These are phyloP conservation scores for Penstemon eatonii DNA, from an alignment of 257 asterid genomes.

Conservation along the genomic window DNA sequence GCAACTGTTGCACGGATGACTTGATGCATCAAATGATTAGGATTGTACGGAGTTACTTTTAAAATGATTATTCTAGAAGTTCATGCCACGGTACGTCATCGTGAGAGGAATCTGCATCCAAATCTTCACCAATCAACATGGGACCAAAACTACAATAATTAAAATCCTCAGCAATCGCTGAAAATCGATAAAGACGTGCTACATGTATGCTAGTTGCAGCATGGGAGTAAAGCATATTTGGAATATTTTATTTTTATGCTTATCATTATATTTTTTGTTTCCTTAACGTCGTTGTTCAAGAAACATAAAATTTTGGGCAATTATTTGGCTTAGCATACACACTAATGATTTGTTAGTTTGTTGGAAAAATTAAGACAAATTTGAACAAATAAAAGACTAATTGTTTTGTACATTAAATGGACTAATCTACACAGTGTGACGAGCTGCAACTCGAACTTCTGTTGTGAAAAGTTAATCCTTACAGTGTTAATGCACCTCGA, in stretches of 20 bases:
- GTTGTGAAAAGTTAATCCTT: too few species aligned
- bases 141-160: slow-evolving; percentile 21
- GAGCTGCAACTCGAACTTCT: too few species aligned
- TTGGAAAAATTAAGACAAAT: too few species aligned
- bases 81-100: background rate
- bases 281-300: background rate
- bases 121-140: background rate
- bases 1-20: too few species aligned
- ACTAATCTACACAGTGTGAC: too few species aligned
- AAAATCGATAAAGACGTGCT: background rate
- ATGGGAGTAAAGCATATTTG: background rate
- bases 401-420: too few species aligned
- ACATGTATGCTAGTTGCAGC: background rate
- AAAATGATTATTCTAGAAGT: too few species aligned
- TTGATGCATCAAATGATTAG: too few species aligned
- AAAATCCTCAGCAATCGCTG: background rate
- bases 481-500: too few species aligned
- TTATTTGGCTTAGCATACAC: background rate
- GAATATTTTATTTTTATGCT: background rate
- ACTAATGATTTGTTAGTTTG: background rate
- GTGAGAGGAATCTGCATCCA: background rate
- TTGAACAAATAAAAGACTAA: too few species aligned
- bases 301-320: background rate
- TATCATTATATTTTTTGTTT: background rate
- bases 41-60: too few species aligned